These are phyloP conservation scores for Mycena vitilis DNA, from an alignment of 768 basidiomycete species.

Conservation along the genomic window DNA sequence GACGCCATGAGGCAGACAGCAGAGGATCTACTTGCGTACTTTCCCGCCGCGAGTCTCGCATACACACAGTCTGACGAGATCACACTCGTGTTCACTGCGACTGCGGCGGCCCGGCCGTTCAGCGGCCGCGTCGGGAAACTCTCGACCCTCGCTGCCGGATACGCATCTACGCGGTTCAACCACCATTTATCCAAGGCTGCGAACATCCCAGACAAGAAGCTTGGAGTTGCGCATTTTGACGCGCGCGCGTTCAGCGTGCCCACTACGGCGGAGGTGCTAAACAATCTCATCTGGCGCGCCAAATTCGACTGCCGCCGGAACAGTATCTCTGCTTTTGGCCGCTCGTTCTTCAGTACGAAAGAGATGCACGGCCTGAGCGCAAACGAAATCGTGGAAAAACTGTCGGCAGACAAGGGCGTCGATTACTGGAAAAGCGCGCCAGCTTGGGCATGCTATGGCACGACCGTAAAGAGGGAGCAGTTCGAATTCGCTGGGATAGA, in stretches of 20 bases:
- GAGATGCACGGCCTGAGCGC: conserved; percentile 27
- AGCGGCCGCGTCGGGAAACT: conserved; percentile 33
- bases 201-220: conserved; percentile 15
- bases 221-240: conserved; percentile 33
- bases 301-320: conserved; percentile 33
- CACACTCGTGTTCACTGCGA: conserved; percentile 31
- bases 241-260: conserved; percentile 31
- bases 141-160: conserved; percentile 28
- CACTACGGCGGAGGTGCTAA: conserved; percentile 21
- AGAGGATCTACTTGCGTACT: conserved; percentile 26
- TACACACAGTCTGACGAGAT: conserved; percentile 37
- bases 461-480: conserved; percentile 31
- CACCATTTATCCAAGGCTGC: conserved; percentile 21
- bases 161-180: conserved; percentile 33
- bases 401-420: conserved; percentile 28
- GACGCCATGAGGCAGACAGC: conserved; percentile 29
- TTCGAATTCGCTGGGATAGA: conserved; percentile 19
- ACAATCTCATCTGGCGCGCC: conserved; percentile 36
- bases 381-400: conserved; percentile 26
- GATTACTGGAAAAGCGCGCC: conserved; percentile 34
- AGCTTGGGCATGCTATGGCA: conserved; percentile 31
- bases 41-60: conserved; percentile 32
- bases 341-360: conserved; percentile 27
- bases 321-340: conserved; percentile 30
- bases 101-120: conserved; percentile 14